Evolutionary conservation across 2,329 filamentous ascomycete species (phyloP), one percentile per base, ranked within the genome.

Genomic region (Incumbomyces lentus): DNA sequence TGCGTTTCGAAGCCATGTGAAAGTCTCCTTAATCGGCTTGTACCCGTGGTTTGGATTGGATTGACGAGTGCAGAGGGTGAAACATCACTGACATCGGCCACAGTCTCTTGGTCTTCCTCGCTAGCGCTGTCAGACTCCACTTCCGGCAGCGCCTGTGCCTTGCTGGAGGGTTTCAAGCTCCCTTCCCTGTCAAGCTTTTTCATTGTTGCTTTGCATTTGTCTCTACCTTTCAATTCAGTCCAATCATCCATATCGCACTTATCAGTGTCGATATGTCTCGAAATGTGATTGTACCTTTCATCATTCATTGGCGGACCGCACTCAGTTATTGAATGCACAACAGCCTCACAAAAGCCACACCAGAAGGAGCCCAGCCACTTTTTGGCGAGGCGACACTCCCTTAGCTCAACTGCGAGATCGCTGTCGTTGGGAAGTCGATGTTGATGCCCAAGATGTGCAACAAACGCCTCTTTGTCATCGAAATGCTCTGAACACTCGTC

Each of bases 331-430:
- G 29, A 33, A n/a, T 67, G 62, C 12, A 86, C 66, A 16, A 79
- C 69, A 14, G 64, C 57, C 13, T 66, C 58, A 61, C 87, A 95
- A 61, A 95, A 94, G 0, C 88, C 88, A 58, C 89, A 95, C 88
- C 88, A 95, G 64, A 87, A 95, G 0, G 82, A 82, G 22, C 86
- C 75, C 6, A 75, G 75, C 53, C 76, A 77, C 5, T 62, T 66
- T 22, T 74, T 70, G 1, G 79, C 57, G 29, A 39, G 22, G 18
- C 26, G 12, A 17, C 48, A 70, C 18, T 68, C 62, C 1, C 36
- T 46, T 8, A 26, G 22, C 52, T 51, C 50, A 7, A 68, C 58
- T 4, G 60, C 45, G 40, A 64, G 62, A 1, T 60, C 55, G 16
- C 60, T 59, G 1, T 51, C 49, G 14, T 31, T 33, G 7, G 44